Evolutionary conservation across 257 asterid genomes (phyloP), one percentile per base, ranked within the genome.

Genomic region (Nicotiana tomentosiformis): DNA sequence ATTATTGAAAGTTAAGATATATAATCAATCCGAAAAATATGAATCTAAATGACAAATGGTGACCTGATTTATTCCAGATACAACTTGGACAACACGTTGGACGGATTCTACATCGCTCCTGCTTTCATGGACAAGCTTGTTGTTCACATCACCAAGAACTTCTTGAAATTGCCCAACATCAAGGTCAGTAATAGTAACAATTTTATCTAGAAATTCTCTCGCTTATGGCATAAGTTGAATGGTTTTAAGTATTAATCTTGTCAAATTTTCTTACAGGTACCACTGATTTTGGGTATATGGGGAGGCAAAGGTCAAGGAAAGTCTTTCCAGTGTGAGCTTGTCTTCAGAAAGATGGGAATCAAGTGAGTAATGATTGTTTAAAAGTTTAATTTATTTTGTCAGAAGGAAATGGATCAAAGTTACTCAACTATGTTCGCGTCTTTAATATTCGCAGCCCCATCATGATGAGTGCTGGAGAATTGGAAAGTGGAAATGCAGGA

Each of bases 241-340:
- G 66, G 26, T 49, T 30, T 46, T 46, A 43, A 20, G 26, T 49
- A 10, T 46, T 46, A 43, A 60, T 70, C 2, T 5, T 0, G 53
- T 10, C 18, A 81, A 81, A 18, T 37, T 49, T 58, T 64, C 2
- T 2, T 43, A 37, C 81, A 93, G 98, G 84, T 94, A 80, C 98
- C 98, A 9, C 91, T 94, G 0, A 94, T 94, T 82, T 84, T 94
- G 95, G 98, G 98, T 85, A 83, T 94, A 4, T 94, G 98, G 98
- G 98, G 98, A 90, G 98, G 98, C 85, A 94, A 94, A 85, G 98
- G 98, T 68, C 98, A 94, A 81, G 98, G 98, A 3, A 94, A 94
- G 89, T 94, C 98, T 32, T 94, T 94, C 91, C 98, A 94, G 33
- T 92, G 98, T 77, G 98, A 94, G 90, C 98, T 94, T 35, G 98